Conservation (phyloP, 805 yeast species). For the Schwanniomyces vanrijiae region DNA sequence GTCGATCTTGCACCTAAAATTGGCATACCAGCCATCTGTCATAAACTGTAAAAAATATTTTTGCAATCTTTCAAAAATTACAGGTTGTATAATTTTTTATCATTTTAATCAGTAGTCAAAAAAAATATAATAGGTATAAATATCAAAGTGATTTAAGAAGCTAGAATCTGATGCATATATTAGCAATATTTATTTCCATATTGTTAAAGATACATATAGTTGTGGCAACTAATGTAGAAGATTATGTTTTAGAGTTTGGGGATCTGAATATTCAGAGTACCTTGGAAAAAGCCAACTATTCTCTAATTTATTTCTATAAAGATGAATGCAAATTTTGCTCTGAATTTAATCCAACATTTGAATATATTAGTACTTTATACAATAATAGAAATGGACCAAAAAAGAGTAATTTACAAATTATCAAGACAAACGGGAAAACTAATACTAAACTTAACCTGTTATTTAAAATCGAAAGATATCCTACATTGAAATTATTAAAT, state of each 20-base stretch:
- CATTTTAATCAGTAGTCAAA: conserved; percentile 3
- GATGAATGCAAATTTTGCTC: conserved; percentile 35
- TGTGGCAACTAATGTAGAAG: background rate
- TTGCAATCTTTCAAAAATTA: background rate
- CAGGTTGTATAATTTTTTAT: conserved; percentile 3
- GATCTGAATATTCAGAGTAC: conserved; percentile 12
- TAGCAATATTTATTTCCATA: background rate
- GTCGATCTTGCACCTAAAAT: background rate
- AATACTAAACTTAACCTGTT: conserved; percentile 33
- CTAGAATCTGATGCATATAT: background rate
- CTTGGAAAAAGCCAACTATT: conserved; percentile 24
- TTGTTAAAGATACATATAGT: background rate
- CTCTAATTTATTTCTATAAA: conserved; percentile 49
- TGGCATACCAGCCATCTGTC: background rate
- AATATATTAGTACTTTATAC: conserved; percentile 43
- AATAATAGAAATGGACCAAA: conserved; percentile 34
- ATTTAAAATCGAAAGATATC: conserved; percentile 46
- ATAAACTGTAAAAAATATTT: background rate
- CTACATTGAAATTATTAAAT: conserved; percentile 48
- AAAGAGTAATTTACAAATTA: conserved; percentile 28
- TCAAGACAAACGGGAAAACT: conserved; percentile 27
- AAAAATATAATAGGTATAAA: background rate
- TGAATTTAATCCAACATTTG: conserved; percentile 31
- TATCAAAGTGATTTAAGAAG: background rate
- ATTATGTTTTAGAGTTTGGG: conserved; percentile 10